Base-by-base conservation (phyloP, 2,329 filamentous ascomycete genomes). In the Botryotinia narcissicola region DNA sequence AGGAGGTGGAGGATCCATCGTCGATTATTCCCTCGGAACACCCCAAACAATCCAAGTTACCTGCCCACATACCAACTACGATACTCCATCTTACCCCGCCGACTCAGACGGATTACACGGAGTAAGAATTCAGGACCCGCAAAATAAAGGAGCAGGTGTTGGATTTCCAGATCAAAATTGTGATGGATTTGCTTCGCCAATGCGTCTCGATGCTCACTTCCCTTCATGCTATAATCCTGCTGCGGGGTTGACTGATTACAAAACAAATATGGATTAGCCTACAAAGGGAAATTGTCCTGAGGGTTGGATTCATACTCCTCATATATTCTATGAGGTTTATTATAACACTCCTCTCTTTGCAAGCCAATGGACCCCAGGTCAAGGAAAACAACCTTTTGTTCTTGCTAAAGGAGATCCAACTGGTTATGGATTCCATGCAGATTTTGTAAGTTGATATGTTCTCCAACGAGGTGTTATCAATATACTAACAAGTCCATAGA, bases 181-280 rank as follows among this genome's bases (percentile, higher is more conserved):
- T 80, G 89, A 92, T 78, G 87, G 88, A 70, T 85, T 83, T 73
- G 85, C 85, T 76, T 90, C 89, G 70, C 89, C 89, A 74, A 85
- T 97, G 67, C 92, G 94, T 71, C 85, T 95, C 62, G 94, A 97
- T 83, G 83, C 97, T 75, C 93, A 93, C 87, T 97, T 97, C 84
- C 93, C 93, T 3, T 95, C 92, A 5, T 97, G 94, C 87, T 96
- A 93, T 90, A 93, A 96, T 79, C 93, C 93, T 69, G 86, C 89
- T 77, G 90, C 72, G 32, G 77, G 75, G 22, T 84, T 87, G 7
- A 66, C 78, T 0, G 84, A 90, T 79, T 88, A 91, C 82, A 84
- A 85, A 76, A 86, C 85, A 46, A 89, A 97, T 81, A 88, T 97
- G 77, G 90, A 91, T 7, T 98, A 93, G 82, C 93, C 94, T 1